A percentile compares a stretch with the other conserved stretches of the same genome.
phyloP scores from a whole-genome alignment of 345 rosid genomes.

The Raphanus sativus region DNA sequence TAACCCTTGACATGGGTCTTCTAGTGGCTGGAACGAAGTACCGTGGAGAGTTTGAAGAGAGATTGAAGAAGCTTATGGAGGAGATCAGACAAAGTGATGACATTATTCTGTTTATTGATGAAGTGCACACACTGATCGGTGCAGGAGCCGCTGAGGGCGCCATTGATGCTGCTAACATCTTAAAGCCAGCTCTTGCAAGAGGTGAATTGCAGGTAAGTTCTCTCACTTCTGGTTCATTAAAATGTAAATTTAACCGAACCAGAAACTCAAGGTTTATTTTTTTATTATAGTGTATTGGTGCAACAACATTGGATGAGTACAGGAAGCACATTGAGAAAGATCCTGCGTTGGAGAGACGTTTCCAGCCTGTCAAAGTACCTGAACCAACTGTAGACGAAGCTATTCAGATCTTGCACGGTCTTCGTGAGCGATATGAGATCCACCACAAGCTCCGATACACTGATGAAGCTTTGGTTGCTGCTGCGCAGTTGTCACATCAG shows the following conservation, averaged over 20 bases:
- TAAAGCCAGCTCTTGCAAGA: slow-evolving; percentile 99
- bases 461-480: slow-evolving; percentile 82
- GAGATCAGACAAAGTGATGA: slow-evolving; percentile 99
- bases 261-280: background rate
- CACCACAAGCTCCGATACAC: slow-evolving; percentile 98
- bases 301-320: slow-evolving; percentile 96
- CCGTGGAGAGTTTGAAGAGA: slow-evolving; percentile 98
- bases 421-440: slow-evolving; percentile 94
- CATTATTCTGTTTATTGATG: slow-evolving; percentile 95
- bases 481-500: slow-evolving; percentile 93
- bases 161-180: slow-evolving; percentile 97
- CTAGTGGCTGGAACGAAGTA: slow-evolving; percentile 98
- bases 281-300: slow-evolving; percentile 92
- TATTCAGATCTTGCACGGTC: slow-evolving; percentile 85
- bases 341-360: slow-evolving; percentile 96
- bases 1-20: slow-evolving; percentile 99
- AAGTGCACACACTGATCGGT: slow-evolving; percentile 96
- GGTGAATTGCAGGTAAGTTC: slow-evolving; percentile 94
- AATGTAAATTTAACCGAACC: background rate
- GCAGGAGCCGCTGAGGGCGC: slow-evolving; percentile 99
- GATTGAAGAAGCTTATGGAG: slow-evolving; percentile 98
- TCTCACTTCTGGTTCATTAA: background rate
- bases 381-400: slow-evolving; percentile 97
- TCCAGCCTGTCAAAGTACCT: slow-evolving; percentile 99
- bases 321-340: slow-evolving; percentile 99